Evolutionary conservation across 805 yeast genomes (phyloP).

Genomic region (Zygoascus biomembranicola): DNA sequence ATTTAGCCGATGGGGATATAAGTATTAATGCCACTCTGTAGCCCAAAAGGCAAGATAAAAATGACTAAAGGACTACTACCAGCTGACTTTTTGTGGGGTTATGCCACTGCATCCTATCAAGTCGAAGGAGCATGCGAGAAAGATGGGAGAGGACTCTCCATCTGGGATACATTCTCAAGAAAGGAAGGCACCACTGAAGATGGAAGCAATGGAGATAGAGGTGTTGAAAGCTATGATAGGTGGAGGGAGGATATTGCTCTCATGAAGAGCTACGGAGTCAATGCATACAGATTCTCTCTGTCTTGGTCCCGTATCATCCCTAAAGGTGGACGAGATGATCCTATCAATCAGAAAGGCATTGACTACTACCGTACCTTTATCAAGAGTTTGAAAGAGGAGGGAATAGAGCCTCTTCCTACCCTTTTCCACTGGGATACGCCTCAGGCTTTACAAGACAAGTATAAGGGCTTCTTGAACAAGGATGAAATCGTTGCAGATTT

Average conservation of each 20-base stretch:
- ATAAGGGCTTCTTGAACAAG: conserved; percentile 21
- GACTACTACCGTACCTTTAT: conserved; percentile 25
- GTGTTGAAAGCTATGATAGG: conserved; percentile 28
- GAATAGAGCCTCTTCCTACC: conserved; percentile 25
- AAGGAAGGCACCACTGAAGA: conserved; percentile 3
- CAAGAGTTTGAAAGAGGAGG: conserved; percentile 20
- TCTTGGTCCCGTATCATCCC: conserved; percentile 31
- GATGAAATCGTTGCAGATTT: conserved; percentile 26
- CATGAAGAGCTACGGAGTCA: conserved; percentile 27
- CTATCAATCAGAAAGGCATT: conserved; percentile 20
- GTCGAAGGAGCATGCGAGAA: conserved; percentile 30
- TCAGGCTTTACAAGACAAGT: conserved; percentile 14
- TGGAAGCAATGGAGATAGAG: conserved; percentile 3
- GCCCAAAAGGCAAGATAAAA: too few relatives aligned
- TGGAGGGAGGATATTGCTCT: conserved; percentile 29
- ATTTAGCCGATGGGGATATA: too few relatives aligned
- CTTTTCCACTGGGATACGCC: conserved; percentile 31
- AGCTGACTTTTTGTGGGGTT: conserved; percentile 19
- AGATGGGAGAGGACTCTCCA: conserved; percentile 28
- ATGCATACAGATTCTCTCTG: conserved; percentile 26
- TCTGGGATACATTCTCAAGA: conserved; percentile 18
- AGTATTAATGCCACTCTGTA: too few relatives aligned
- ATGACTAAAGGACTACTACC: neutral
- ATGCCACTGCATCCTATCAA: conserved; percentile 30
- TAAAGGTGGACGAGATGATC: conserved; percentile 15